Conservation (phyloP, 495 filamentous ascomycete genomes). For the Trichocladium antarcticum region DNA sequence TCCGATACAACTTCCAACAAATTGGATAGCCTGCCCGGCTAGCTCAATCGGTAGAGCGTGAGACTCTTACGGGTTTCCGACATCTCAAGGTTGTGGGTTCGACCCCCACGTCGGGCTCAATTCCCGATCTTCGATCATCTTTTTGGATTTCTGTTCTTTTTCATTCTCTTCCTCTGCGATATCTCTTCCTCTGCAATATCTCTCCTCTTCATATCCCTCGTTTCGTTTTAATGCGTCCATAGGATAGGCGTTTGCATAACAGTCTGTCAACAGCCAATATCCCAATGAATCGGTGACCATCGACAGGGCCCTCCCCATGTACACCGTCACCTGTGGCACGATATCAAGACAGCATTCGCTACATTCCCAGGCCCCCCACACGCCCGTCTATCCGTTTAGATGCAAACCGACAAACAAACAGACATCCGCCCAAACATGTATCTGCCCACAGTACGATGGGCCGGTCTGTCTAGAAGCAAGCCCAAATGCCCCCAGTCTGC, state of each 20-base stretch:
- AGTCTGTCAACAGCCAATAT: too few species aligned
- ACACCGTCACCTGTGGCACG: too few species aligned
- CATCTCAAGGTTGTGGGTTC: slow-evolving; percentile 6
- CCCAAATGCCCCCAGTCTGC: too few species aligned
- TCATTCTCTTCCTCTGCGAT: background rate
- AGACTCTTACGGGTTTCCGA: slow-evolving; percentile 51
- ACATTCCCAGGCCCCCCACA: too few species aligned
- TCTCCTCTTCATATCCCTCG: background rate
- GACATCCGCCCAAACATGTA: background rate
- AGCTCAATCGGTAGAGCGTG: slow-evolving; percentile 78
- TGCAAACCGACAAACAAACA: background rate
- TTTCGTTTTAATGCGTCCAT: background rate
- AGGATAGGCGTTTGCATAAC: too few species aligned
- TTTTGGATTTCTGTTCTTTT: background rate
- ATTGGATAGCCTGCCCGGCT: slow-evolving; percentile 32
- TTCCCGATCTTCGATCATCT: slow-evolving; percentile 2
- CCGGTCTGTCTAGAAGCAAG: background rate
- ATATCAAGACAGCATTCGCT: background rate
- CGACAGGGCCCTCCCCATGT: too few species aligned
- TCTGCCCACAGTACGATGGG: background rate
- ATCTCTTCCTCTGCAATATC: background rate
- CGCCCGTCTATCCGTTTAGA: too few species aligned
- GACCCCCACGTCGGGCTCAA: slow-evolving; percentile 5
- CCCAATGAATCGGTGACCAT: too few species aligned
- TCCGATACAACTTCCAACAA: too few species aligned